Percentiles rank a stretch among this genome's conserved stretches.
Conservation (phyloP, 2,329 filamentous ascomycete species). For the Alternaria sp. region DNA sequence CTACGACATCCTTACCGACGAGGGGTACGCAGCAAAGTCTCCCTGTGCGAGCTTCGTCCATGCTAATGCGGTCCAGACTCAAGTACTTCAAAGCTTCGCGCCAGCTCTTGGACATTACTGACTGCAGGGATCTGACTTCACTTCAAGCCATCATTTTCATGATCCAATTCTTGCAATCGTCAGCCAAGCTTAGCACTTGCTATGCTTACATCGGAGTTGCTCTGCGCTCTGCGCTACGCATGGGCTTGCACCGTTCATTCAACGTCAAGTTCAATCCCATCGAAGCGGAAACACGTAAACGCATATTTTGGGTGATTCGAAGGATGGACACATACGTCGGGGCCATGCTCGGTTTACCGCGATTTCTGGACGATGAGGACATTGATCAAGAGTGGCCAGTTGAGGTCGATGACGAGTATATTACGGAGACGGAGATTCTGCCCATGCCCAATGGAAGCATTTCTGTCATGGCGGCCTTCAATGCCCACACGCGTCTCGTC, state of each 20-base stretch:
- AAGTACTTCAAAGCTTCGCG: constrained; percentile 57
- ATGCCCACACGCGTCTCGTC: constrained; percentile 65
- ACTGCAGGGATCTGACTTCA: constrained; percentile 57
- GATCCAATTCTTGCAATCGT: constrained; percentile 60
- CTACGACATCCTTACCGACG: constrained; percentile 56
- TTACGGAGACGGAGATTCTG: constrained; percentile 56
- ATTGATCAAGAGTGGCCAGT: constrained; percentile 56
- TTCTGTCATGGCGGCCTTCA: constrained; percentile 65
- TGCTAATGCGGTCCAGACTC: constrained; percentile 46
- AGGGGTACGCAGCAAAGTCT: constrained; percentile 47
- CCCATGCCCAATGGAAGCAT: constrained; percentile 62
- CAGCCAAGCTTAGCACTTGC: constrained; percentile 59
- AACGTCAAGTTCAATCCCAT: constrained; percentile 55
- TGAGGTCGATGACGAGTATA: constrained; percentile 59
- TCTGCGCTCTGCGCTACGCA: constrained; percentile 56
- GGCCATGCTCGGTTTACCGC: constrained; percentile 57
- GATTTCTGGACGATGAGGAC: constrained; percentile 57
- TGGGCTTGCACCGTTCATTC: constrained; percentile 59
- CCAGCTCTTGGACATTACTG: constrained; percentile 59
- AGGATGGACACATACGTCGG: constrained; percentile 61
- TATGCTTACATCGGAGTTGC: constrained; percentile 61
- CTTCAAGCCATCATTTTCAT: constrained; percentile 61
- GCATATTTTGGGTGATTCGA: constrained; percentile 59
- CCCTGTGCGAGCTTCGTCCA: too few relatives aligned
- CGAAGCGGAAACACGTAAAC: constrained; percentile 57